These are phyloP conservation scores for Pyrrhoderma noxium DNA, from an alignment of 1,284 basidiomycete species.

Conservation along the genomic window DNA sequence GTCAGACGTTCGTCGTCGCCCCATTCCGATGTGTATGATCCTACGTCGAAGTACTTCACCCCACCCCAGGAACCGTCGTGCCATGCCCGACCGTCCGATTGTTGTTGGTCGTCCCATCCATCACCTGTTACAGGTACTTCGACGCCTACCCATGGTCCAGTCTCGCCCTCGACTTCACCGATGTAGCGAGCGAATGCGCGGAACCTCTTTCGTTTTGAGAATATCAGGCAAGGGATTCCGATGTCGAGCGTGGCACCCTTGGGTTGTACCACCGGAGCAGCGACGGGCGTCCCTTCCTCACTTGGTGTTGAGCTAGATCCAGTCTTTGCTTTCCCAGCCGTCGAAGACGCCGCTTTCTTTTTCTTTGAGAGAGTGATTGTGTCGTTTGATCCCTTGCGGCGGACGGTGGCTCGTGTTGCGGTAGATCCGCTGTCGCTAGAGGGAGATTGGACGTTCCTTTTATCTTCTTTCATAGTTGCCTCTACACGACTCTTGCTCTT, in stretches of 20 bases:
- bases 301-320: background rate
- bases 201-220: conserved; percentile 75
- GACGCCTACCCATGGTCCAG: conserved; percentile 86
- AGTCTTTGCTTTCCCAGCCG: background rate
- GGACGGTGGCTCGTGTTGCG: conserved; percentile 27
- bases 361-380: conserved; percentile 31
- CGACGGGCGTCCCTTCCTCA: background rate
- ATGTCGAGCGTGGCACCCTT: conserved; percentile 74
- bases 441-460: background rate
- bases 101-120: conserved; percentile 42
- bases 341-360: background rate
- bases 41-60: conserved; percentile 74
- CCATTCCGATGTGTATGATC: conserved; percentile 48
- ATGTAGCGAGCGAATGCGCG: conserved; percentile 84
- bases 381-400: conserved; percentile 34
- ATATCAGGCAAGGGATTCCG: conserved; percentile 89
- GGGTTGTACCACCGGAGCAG: conserved; percentile 24
- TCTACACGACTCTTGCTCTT: background rate
- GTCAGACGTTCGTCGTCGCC: conserved; percentile 44
- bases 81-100: conserved; percentile 56
- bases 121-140: conserved; percentile 62
- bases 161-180: conserved; percentile 74
- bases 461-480: no score
- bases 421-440: conserved; percentile 33
- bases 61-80: conserved; percentile 78